Percentiles rank a stretch among this genome's conserved stretches.
Conservation (phyloP, 106 monocot genomes). For the Xerophyta viscosa region DNA sequence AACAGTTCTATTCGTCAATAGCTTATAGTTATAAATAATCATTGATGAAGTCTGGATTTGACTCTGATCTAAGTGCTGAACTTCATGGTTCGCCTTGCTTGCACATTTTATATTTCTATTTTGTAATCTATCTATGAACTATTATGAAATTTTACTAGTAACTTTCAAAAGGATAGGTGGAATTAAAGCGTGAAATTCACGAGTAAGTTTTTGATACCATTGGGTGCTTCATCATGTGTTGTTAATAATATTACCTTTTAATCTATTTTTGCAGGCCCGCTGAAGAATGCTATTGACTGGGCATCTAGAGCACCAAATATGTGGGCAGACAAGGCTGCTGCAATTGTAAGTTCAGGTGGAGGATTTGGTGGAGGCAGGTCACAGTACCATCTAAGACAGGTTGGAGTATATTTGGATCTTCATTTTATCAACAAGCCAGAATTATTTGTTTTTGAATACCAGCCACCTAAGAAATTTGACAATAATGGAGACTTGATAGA, state of each 20-base stretch:
- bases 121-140: too few species aligned
- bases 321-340: slow-evolving; percentile 46
- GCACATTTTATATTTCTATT: too few species aligned
- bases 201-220: too few species aligned
- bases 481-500: slow-evolving; percentile 37
- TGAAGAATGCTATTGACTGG: slow-evolving; percentile 66
- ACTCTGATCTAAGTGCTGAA: too few species aligned
- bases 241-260: not conserved
- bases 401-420: slow-evolving; percentile 43
- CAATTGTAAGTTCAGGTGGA: slow-evolving; percentile 39
- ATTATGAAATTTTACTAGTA: too few species aligned
- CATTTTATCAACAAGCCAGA: slow-evolving; percentile 63
- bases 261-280: slow-evolving; percentile 19
- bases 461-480: slow-evolving; percentile 39
- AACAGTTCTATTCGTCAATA: too few species aligned
- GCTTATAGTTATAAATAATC: too few species aligned
- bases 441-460: slow-evolving; percentile 20
- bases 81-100: too few species aligned
- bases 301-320: slow-evolving; percentile 42
- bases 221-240: not conserved
- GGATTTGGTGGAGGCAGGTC: slow-evolving; percentile 28
- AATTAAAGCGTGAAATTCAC: too few species aligned
- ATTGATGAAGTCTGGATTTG: too few species aligned
- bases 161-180: too few species aligned
- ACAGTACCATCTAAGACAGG: slow-evolving; percentile 45